phyloP scores from a whole-genome alignment of 345 rosid species.

The Cardiospermum halicacabum region DNA sequence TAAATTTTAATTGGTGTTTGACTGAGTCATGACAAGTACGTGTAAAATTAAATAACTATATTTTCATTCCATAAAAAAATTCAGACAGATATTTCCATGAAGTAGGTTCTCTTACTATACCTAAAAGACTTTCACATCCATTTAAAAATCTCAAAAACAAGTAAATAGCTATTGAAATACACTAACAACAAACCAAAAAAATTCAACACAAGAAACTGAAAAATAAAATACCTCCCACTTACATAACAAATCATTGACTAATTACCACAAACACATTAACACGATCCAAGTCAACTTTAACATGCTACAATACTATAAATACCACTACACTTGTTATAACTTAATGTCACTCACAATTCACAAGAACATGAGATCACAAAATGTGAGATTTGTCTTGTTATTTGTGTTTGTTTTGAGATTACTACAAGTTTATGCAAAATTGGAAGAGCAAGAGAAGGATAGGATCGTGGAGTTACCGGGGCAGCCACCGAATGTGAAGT shows the following conservation, averaged over 20 bases:
- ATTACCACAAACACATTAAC: not conserved
- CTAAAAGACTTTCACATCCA: not conserved
- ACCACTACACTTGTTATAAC: too few species aligned
- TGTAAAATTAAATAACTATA: not conserved
- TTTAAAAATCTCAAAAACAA: not conserved
- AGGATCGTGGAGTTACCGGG: constrained; percentile 59
- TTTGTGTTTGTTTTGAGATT: constrained; percentile 8
- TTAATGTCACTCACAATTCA: constrained; percentile 1
- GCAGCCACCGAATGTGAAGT: constrained; percentile 57
- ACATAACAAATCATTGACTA: constrained; percentile 11
- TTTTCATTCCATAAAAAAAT: not conserved
- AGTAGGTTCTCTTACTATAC: not conserved
- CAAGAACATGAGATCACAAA: constrained; percentile 8
- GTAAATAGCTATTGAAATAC: not conserved
- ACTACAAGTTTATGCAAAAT: constrained; percentile 2
- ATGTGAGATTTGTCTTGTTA: constrained; percentile 6
- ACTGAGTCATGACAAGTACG: not conserved
- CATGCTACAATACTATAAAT: not conserved
- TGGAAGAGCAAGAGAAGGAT: constrained; percentile 42
- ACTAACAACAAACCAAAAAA: not conserved
- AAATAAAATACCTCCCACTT: not conserved
- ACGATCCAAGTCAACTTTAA: constrained; percentile 10
- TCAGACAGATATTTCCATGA: not conserved
- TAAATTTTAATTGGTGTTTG: not conserved
- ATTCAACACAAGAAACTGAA: not conserved